Conservation (phyloP, 257 asterid species). For the Gardenia jasminoides region DNA sequence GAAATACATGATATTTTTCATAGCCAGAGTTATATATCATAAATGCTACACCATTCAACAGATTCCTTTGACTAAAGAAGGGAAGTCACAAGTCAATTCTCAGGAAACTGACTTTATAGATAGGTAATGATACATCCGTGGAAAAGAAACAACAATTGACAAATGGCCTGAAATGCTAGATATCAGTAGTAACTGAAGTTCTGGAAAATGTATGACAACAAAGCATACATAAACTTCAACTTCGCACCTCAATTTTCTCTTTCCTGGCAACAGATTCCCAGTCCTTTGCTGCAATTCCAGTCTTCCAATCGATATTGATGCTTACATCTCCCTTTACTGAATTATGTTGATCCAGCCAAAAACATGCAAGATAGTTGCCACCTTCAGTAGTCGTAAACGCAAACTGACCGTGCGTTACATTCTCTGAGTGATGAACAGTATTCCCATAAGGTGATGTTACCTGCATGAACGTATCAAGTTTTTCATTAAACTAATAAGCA, state of each 20-base stretch:
- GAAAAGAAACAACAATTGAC: background rate
- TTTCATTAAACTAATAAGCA: background rate
- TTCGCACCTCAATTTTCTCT: constrained; percentile 77
- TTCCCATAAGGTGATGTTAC: constrained; percentile 87
- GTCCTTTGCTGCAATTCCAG: constrained; percentile 87
- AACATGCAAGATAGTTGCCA: constrained; percentile 84
- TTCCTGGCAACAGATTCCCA: constrained; percentile 92
- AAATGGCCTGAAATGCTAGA: background rate
- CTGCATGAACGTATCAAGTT: constrained; percentile 27
- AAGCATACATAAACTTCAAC: constrained; percentile 4
- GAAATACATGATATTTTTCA: background rate
- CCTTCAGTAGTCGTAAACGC: constrained; percentile 78
- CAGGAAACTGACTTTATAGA: background rate
- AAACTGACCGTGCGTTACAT: constrained; percentile 79
- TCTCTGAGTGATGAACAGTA: constrained; percentile 59
- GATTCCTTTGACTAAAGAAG: background rate
- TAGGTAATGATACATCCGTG: background rate
- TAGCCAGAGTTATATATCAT: background rate
- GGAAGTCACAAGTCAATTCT: background rate
- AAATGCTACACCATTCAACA: background rate
- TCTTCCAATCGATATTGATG: constrained; percentile 82
- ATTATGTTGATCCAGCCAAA: constrained; percentile 57
- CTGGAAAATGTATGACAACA: background rate
- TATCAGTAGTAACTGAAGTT: background rate
- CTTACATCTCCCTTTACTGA: constrained; percentile 53